These are phyloP conservation scores for Phytopythium sindhum DNA, from an alignment of 352 stramenopile genomes.

Conservation along the genomic window DNA sequence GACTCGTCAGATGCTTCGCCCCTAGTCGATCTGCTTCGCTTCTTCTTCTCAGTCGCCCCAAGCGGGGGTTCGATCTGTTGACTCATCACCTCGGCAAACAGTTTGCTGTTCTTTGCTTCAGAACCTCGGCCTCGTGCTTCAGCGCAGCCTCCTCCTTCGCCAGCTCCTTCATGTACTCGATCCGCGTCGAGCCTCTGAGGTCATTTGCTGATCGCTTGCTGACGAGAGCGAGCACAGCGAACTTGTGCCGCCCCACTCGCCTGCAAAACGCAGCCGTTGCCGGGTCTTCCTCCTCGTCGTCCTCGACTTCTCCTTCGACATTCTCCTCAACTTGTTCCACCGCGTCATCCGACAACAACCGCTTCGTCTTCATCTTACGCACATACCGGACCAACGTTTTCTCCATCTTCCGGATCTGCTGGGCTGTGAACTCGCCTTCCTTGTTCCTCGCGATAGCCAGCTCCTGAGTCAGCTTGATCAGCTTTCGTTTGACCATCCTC, in stretches of 20 bases:
- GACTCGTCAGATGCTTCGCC: no score
- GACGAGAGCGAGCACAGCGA: slow-evolving; percentile 15
- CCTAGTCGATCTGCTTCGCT: background rate
- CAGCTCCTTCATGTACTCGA: slow-evolving; percentile 27
- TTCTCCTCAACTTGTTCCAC: background rate
- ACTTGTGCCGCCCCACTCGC: slow-evolving; percentile 20
- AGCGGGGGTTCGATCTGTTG: background rate
- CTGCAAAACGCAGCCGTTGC: slow-evolving; percentile 11
- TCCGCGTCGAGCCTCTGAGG: slow-evolving; percentile 10
- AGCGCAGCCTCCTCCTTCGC: slow-evolving; percentile 19
- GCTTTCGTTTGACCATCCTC: background rate
- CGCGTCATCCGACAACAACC: background rate
- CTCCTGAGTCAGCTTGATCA: slow-evolving; percentile 2
- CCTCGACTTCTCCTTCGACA: background rate
- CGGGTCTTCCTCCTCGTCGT: background rate
- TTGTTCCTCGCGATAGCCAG: background rate
- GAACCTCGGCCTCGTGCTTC: slow-evolving; percentile 8
- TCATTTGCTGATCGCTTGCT: slow-evolving; percentile 16
- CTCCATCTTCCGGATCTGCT: background rate
- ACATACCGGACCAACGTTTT: background rate
- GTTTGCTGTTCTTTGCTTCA: slow-evolving; percentile 11
- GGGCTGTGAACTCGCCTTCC: background rate
- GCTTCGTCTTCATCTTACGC: background rate
- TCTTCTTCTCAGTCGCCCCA: background rate
- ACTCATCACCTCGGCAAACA: slow-evolving; percentile 15